These are phyloP conservation scores for Annona cherimola DNA, from an alignment of 164 flowering plant genomes.

Conservation along the genomic window DNA sequence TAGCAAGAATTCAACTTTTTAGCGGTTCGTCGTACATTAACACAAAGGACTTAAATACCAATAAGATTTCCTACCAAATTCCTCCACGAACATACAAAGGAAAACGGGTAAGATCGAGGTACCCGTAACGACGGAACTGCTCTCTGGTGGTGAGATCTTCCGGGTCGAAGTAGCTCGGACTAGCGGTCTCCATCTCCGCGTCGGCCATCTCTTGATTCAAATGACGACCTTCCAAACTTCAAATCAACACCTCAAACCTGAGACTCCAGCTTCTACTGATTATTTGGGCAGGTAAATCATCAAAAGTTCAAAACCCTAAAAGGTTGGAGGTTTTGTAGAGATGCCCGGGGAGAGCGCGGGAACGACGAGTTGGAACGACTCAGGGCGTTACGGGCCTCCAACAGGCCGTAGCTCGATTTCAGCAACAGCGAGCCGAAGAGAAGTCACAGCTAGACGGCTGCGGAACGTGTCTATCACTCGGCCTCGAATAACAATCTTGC, in stretches of 20 bases:
- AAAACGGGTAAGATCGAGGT: neutral
- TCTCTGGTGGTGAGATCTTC: slow-evolving; percentile 60
- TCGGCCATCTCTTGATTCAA: slow-evolving; percentile 38
- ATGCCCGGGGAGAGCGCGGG: slow-evolving; percentile 1
- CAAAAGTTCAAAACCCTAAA: neutral
- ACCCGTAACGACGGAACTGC: slow-evolving; percentile 87
- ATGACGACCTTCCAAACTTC: neutral
- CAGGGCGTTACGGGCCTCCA: neutral
- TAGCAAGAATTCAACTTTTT: too few species aligned
- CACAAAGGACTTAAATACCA: neutral
- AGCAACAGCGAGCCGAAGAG: too few species aligned
- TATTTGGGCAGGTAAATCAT: neutral
- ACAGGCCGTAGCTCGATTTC: too few species aligned
- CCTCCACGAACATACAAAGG: neutral
- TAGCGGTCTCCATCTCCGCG: slow-evolving; percentile 47
- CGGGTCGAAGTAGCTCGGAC: slow-evolving; percentile 66
- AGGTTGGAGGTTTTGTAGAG: neutral
- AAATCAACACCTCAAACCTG: slow-evolving; percentile 10
- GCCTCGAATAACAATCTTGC: too few species aligned
- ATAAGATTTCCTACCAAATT: neutral
- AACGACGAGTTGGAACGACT: neutral
- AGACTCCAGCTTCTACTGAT: neutral
- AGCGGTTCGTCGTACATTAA: neutral
- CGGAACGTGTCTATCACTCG: too few species aligned
- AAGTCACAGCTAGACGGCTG: too few species aligned